phyloP scores from a whole-genome alignment of 2,329 filamentous ascomycete genomes.

The Ophiocordyceps unilateralis region DNA sequence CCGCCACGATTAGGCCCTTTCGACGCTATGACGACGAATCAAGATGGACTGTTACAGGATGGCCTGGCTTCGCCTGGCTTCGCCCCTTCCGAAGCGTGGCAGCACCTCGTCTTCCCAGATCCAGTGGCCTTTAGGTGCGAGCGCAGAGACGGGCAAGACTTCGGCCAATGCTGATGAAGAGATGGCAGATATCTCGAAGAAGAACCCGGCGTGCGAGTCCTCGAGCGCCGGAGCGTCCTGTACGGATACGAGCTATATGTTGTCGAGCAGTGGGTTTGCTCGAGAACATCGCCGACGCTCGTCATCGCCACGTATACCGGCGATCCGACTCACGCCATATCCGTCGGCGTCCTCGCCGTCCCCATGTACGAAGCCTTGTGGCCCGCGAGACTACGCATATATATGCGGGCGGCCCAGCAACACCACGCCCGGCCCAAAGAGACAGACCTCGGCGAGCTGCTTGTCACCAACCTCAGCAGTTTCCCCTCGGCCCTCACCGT shows the following conservation, averaged over 20 bases:
- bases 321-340: conserved; percentile 59
- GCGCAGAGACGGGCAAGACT: background rate
- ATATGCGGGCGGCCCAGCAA: conserved; percentile 72
- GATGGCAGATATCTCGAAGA: conserved; percentile 58
- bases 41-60: conserved; percentile 3
- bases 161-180: conserved; percentile 2
- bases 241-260: conserved; percentile 83
- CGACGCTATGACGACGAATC: conserved; percentile 1
- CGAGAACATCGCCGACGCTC: conserved; percentile 74
- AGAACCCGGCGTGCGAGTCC: conserved; percentile 56
- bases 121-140: conserved; percentile 37
- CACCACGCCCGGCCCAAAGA: conserved; percentile 73
- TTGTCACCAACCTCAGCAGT: conserved; percentile 85
- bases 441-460: conserved; percentile 65
- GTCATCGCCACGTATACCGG: conserved; percentile 89
- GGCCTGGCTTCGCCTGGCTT: conserved; percentile 3
- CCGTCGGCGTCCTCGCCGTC: conserved; percentile 65
- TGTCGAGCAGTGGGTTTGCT: conserved; percentile 96
- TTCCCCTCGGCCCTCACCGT: conserved; percentile 87
- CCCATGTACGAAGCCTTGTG: conserved; percentile 64
- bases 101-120: conserved; percentile 39
- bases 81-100: conserved; percentile 14
- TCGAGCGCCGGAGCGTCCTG: conserved; percentile 54
- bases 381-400: conserved; percentile 63
- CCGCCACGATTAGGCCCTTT: background rate